Evolutionary conservation across 768 basidiomycete genomes (phyloP).

Genomic region (Serendipita sp.): DNA sequence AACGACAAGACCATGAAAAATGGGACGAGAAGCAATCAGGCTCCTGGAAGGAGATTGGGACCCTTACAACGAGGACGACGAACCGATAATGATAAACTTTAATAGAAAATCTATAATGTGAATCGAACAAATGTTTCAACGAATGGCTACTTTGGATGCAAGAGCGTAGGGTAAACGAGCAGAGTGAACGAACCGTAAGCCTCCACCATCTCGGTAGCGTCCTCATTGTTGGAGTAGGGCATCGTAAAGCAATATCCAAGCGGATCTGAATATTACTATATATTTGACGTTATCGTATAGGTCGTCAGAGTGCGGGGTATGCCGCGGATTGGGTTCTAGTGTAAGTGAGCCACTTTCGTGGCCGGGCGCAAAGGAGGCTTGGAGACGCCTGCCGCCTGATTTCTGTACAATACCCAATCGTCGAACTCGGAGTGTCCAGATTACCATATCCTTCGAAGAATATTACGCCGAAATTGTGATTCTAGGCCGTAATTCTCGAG

Average conservation of each 20-base stretch:
- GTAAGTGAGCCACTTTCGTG: too few relatives aligned
- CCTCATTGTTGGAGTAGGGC: slow-evolving; percentile 28
- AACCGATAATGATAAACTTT: slow-evolving; percentile 96
- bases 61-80: slow-evolving; percentile 12
- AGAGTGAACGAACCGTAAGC: slow-evolving; percentile 56
- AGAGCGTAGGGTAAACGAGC: slow-evolving; percentile 12
- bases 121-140: background rate
- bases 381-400: too few relatives aligned
- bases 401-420: too few relatives aligned
- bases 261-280: too few relatives aligned
- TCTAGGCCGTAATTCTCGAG: too few relatives aligned
- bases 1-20: slow-evolving; percentile 1
- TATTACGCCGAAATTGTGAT: too few relatives aligned
- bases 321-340: too few relatives aligned
- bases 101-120: slow-evolving; percentile 70
- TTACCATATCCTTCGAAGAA: too few relatives aligned
- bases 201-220: slow-evolving; percentile 84
- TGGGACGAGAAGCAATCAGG: background rate
- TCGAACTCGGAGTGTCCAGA: too few relatives aligned
- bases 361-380: too few relatives aligned
- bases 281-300: too few relatives aligned
- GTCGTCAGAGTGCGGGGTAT: too few relatives aligned
- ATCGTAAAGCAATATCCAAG: background rate
- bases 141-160: background rate
- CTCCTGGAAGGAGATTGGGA: background rate